Evolutionary conservation across 306 rosid genomes (phyloP), one percentile per base, ranked within the genome.

Genomic region (Inga laurina): DNA sequence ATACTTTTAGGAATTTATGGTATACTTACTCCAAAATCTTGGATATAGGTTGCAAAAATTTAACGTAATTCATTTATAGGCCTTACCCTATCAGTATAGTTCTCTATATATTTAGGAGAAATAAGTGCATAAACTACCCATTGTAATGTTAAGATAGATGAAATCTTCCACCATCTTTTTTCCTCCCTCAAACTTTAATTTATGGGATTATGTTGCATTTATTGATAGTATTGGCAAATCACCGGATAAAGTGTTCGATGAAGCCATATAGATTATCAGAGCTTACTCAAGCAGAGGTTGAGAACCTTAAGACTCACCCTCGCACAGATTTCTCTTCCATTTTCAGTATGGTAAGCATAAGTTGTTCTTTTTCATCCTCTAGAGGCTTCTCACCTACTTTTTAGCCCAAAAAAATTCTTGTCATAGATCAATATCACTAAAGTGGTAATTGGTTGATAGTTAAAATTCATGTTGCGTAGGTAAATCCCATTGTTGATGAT

Each of bases 401-500:
- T 56, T 52, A 1, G 45, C 27, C 68, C 24, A 15, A 74, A 7
- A 4, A 62, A 81, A 10, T 0, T 75, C 27, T 39, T 54, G 45
- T 1, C 71, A 32, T 48, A 61, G 72, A 52, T 59, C 0, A 2
- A 62, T 73, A 51, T 44, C n/a, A 59, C 68, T 16, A 72, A n/a
- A 30, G 18, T 27, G 8, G 7, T 48, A 27, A 24, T 48, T 51
- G 46, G 35, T 32, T 64, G 70, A 64, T 16, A n/a, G 8, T 80
- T 37, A 79, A 46, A 80, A 77, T 56, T 21, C 1, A 46, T 65
- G 4, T 57, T 43, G 62, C 81, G 37, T 86, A 93, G 98, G 98
- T 95, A 81, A 92, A 93, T 82, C 98, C 98, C 54, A 95, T 95
- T 85, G 98, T 92, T 44, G 93, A 95, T 71, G 94, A 93, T 80